These are phyloP conservation scores for Arabis hirsuta DNA, from an alignment of 345 rosid species.

Conservation along the genomic window DNA sequence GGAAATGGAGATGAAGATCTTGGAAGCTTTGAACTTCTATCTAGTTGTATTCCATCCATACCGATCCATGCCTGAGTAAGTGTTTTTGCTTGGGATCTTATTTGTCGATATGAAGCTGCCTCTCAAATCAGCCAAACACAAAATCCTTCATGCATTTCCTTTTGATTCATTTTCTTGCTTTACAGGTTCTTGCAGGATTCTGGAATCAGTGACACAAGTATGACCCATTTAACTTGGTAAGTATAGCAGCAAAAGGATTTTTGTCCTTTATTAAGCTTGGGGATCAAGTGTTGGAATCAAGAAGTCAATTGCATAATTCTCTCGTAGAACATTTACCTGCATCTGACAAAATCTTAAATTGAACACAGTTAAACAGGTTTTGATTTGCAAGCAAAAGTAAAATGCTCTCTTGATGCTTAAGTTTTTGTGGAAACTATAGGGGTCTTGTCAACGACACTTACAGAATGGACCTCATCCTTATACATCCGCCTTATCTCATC, in stretches of 20 bases:
- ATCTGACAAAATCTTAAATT: neutral
- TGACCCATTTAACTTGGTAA: slow-evolving; percentile 89
- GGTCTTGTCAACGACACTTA: slow-evolving; percentile 96
- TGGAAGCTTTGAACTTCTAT: slow-evolving; percentile 93
- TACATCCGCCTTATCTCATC: slow-evolving; percentile 85
- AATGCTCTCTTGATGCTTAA: slow-evolving; percentile 16
- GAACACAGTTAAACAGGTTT: slow-evolving; percentile 11
- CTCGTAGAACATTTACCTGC: neutral
- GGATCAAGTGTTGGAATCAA: neutral
- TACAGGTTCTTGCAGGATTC: slow-evolving; percentile 86
- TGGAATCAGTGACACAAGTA: slow-evolving; percentile 64
- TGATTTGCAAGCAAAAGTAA: slow-evolving; percentile 7
- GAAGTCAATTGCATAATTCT: neutral
- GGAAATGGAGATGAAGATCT: slow-evolving; percentile 97
- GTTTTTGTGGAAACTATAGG: slow-evolving; percentile 54
- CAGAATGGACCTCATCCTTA: slow-evolving; percentile 92
- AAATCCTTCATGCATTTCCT: slow-evolving; percentile 1
- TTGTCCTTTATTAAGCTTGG: slow-evolving; percentile 9
- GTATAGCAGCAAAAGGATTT: slow-evolving; percentile 34
- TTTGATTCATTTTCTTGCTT: slow-evolving; percentile 10
- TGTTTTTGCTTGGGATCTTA: slow-evolving; percentile 16
- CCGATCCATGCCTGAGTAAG: slow-evolving; percentile 82
- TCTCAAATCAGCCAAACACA: neutral
- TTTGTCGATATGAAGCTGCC: neutral
- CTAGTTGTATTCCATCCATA: slow-evolving; percentile 96